Evolutionary conservation across 306 rosid genomes (phyloP).

Genomic region (Lupinus albus): DNA sequence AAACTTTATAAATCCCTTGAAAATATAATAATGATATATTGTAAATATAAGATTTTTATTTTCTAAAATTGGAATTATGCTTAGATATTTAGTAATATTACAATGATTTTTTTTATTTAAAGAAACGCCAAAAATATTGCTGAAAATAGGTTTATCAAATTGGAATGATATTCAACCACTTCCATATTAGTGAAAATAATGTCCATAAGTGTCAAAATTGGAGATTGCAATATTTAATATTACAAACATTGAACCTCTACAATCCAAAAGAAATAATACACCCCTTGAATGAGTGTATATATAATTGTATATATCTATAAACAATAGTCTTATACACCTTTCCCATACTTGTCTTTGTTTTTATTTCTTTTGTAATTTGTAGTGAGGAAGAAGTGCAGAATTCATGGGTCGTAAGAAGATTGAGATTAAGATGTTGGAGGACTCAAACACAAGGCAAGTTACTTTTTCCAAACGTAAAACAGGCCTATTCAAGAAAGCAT

Average conservation of each 20-base stretch:
- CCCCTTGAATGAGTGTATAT: too few species aligned
- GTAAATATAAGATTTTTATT: too few species aligned
- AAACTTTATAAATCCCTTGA: too few species aligned
- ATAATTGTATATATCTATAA: too few species aligned
- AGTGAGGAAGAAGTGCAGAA: too few species aligned
- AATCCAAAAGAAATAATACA: too few species aligned
- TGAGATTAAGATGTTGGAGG: constrained; percentile 56
- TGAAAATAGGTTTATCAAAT: not conserved
- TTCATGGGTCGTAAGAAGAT: constrained; percentile 61
- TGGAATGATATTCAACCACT: not conserved
- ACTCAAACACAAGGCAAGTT: constrained; percentile 58
- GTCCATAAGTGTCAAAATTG: not conserved
- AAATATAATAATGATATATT: too few species aligned
- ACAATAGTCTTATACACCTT: too few species aligned
- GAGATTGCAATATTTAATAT: not conserved
- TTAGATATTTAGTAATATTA: too few species aligned
- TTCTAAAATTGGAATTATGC: too few species aligned
- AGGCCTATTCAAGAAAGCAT: constrained; percentile 67
- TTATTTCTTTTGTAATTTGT: not conserved
- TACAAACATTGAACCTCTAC: not conserved
- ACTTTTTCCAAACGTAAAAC: constrained; percentile 67
- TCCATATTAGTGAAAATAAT: not conserved
- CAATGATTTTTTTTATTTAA: too few species aligned
- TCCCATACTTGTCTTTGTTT: not conserved
- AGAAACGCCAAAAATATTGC: too few species aligned